Evolutionary conservation across 768 basidiomycete species (phyloP).

Genomic region (Lenzites betulinus): DNA sequence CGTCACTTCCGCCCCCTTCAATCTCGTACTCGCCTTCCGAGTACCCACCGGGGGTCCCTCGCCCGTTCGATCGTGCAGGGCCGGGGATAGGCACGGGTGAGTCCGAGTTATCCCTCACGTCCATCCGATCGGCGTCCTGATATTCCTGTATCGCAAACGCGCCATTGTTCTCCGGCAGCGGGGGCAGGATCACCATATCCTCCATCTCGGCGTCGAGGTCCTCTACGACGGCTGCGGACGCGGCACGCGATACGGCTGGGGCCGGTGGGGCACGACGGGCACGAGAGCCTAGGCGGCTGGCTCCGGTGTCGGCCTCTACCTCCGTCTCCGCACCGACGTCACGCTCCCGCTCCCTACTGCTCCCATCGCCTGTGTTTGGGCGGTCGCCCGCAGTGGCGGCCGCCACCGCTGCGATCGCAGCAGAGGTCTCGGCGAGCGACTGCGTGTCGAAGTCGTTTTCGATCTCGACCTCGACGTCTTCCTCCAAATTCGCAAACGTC

Average conservation of each 20-base stretch:
- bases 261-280: constrained; percentile 18
- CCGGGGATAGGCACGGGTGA: constrained; percentile 22
- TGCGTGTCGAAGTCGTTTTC: constrained; percentile 35
- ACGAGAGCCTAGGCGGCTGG: constrained; percentile 24
- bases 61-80: constrained; percentile 11
- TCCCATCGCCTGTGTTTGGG: constrained; percentile 24
- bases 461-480: constrained; percentile 82
- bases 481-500: constrained; percentile 93
- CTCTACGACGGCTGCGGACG: constrained; percentile 12
- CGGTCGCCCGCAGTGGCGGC: constrained; percentile 24
- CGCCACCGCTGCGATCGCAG: constrained; percentile 16
- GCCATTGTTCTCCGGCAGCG: constrained; percentile 30
- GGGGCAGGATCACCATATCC: constrained; percentile 24
- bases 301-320: constrained; percentile 32
- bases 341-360: constrained; percentile 22
- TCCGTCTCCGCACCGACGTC: constrained; percentile 36
- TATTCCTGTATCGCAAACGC: constrained; percentile 17
- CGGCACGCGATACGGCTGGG: not conserved
- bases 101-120: constrained; percentile 20
- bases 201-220: constrained; percentile 32
- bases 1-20: constrained; percentile 23
- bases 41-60: constrained; percentile 8
- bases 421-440: constrained; percentile 18
- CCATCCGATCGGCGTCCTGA: constrained; percentile 15
- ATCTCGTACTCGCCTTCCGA: constrained; percentile 26